Conservation (phyloP, 1,284 basidiomycete species). For the Fistulinella cinereoalba region DNA sequence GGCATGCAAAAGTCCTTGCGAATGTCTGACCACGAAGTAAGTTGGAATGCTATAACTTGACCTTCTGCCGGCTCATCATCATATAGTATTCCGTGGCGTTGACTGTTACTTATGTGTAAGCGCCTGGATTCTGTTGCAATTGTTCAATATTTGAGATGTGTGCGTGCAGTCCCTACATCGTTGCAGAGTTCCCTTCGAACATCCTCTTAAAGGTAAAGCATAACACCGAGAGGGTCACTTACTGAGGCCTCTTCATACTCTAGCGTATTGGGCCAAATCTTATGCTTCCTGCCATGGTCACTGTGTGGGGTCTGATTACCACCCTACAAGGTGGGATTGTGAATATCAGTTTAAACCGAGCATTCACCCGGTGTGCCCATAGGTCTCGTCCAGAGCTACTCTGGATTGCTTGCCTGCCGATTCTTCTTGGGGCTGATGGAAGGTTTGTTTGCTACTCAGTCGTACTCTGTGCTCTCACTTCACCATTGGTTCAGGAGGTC, state of each 20-base stretch:
- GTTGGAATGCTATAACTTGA: background rate
- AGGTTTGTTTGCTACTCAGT: slow-evolving; percentile 41
- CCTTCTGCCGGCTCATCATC: background rate
- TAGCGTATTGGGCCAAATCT: slow-evolving; percentile 56
- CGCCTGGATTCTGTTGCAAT: too few species aligned
- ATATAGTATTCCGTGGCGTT: slow-evolving; percentile 49
- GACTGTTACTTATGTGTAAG: slow-evolving; percentile 51
- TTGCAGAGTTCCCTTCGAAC: slow-evolving; percentile 56
- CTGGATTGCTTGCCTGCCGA: slow-evolving; percentile 54
- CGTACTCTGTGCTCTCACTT: slow-evolving; percentile 42
- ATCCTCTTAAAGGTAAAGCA: slow-evolving; percentile 49
- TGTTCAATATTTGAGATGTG: background rate
- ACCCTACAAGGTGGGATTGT: slow-evolving; percentile 49
- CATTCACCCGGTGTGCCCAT: slow-evolving; percentile 4
- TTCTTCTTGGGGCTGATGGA: slow-evolving; percentile 66
- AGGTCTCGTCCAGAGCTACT: slow-evolving; percentile 55
- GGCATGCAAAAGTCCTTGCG: slow-evolving; percentile 52
- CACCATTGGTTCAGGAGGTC: slow-evolving; percentile 41
- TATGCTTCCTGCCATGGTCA: slow-evolving; percentile 53
- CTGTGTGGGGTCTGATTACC: slow-evolving; percentile 57
- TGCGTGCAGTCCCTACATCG: slow-evolving; percentile 50
- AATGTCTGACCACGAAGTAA: slow-evolving; percentile 48
- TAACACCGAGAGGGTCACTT: slow-evolving; percentile 1
- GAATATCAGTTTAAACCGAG: background rate
- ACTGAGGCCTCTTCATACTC: background rate